A percentile compares a stretch with the other conserved stretches of the same genome.
Evolutionary conservation across 2,329 filamentous ascomycete species (phyloP).

Genomic region (Phaeosphaeriaceae sp.): DNA sequence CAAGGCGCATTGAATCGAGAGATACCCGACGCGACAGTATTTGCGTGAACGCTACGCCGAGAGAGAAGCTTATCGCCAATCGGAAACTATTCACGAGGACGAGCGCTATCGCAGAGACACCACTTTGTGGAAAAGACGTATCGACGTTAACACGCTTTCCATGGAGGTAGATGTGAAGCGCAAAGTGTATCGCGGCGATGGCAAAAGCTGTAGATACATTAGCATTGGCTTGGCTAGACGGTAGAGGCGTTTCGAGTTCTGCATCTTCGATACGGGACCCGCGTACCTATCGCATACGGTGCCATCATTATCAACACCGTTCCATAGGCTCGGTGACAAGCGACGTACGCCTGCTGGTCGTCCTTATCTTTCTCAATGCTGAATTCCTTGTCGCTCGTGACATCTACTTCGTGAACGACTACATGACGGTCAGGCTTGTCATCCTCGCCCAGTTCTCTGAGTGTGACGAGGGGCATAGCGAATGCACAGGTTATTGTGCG

Average conservation of each 20-base stretch:
- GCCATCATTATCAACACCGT: background rate
- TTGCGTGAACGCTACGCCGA: slow-evolving; percentile 9
- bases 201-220: background rate
- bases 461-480: background rate
- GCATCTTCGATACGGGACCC: background rate
- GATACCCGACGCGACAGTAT: slow-evolving; percentile 7
- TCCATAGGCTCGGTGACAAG: background rate
- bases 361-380: background rate
- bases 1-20: background rate
- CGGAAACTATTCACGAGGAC: slow-evolving; percentile 7
- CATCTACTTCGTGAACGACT: background rate
- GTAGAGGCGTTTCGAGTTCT: background rate
- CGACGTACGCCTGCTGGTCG: background rate
- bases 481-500: background rate
- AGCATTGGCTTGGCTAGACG: background rate
- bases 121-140: slow-evolving; percentile 3
- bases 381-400: background rate
- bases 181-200: slow-evolving; percentile 1
- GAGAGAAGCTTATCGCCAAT: slow-evolving; percentile 2
- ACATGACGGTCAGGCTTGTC: background rate
- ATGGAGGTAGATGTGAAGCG: slow-evolving; percentile 7
- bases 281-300: background rate
- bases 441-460: background rate
- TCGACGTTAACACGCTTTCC: slow-evolving; percentile 5
- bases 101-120: slow-evolving; percentile 4